Percentiles rank a stretch among this genome's conserved stretches.
Evolutionary conservation across 2,329 filamentous ascomycete species (phyloP).

Genomic region (Stemphylium vesicarium): DNA sequence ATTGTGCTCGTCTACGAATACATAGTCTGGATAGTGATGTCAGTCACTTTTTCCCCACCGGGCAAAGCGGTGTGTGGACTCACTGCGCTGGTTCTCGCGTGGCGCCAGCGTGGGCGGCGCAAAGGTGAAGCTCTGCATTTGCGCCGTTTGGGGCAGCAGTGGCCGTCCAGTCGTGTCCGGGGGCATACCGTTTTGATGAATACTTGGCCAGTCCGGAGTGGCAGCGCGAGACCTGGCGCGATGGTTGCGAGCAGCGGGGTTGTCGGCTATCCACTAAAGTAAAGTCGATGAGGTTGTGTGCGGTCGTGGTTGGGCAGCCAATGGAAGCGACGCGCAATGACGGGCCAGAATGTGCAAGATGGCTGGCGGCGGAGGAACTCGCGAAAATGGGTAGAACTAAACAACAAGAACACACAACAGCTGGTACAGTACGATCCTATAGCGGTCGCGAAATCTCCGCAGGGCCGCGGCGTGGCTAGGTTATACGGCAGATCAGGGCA

Average conservation of each 20-base stretch:
- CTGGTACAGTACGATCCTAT: constrained; percentile 36
- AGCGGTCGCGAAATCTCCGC: constrained; percentile 45
- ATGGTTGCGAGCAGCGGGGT: constrained; percentile 43
- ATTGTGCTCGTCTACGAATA: constrained; percentile 98
- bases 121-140: constrained; percentile 79
- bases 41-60: constrained; percentile 13
- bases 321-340: constrained; percentile 26
- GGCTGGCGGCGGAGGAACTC: constrained; percentile 23
- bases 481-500: constrained; percentile 45
- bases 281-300: constrained; percentile 33
- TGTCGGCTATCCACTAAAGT: constrained; percentile 36
- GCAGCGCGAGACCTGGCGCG: constrained; percentile 21
- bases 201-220: constrained; percentile 7
- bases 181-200: constrained; percentile 57
- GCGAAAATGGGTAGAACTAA: constrained; percentile 17
- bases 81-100: constrained; percentile 84
- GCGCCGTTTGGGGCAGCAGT: constrained; percentile 69
- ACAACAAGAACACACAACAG: constrained; percentile 23
- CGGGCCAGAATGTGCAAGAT: constrained; percentile 31
- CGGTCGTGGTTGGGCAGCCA: constrained; percentile 32
- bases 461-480: constrained; percentile 41
- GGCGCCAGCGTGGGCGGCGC: constrained; percentile 68
- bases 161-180: constrained; percentile 67
- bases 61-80: constrained; percentile 44
- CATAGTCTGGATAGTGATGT: constrained; percentile 74